Evolutionary conservation across 441 rosid genomes (phyloP).

Genomic region (Mallotus repandus): DNA sequence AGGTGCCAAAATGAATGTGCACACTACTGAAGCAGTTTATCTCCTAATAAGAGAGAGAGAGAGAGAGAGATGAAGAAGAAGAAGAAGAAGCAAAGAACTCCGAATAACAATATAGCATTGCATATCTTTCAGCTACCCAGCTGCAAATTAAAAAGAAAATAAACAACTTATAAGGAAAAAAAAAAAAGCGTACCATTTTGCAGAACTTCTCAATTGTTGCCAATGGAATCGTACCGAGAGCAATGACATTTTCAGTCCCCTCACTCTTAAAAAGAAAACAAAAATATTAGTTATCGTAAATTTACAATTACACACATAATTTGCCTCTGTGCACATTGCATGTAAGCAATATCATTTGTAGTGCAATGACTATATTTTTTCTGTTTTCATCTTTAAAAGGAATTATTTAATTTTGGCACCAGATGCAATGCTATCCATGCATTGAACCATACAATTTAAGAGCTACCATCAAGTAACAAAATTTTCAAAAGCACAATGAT

Average conservation of each 20-base stretch:
- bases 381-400: background rate
- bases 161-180: slow-evolving; percentile 8
- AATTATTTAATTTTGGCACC: background rate
- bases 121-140: background rate
- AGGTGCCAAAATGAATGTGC: background rate
- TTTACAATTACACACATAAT: slow-evolving; percentile 10
- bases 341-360: background rate
- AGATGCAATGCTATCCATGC: background rate
- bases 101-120: background rate
- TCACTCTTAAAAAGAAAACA: slow-evolving; percentile 57
- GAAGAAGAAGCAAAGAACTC: background rate
- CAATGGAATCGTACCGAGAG: slow-evolving; percentile 85
- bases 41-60: background rate
- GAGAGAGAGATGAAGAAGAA: too few relatives aligned
- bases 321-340: background rate
- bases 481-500: too few relatives aligned
- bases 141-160: background rate
- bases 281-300: slow-evolving; percentile 13
- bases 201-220: slow-evolving; percentile 87
- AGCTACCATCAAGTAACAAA: background rate
- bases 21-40: background rate
- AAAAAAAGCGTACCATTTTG: slow-evolving; percentile 60
- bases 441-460: background rate
- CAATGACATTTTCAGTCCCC: slow-evolving; percentile 67
- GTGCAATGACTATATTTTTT: background rate